A percentile compares a stretch with the other conserved stretches of the same genome.
phyloP scores from a whole-genome alignment of 176 grass and related monocot genomes.

The Pontederia paniculata region DNA sequence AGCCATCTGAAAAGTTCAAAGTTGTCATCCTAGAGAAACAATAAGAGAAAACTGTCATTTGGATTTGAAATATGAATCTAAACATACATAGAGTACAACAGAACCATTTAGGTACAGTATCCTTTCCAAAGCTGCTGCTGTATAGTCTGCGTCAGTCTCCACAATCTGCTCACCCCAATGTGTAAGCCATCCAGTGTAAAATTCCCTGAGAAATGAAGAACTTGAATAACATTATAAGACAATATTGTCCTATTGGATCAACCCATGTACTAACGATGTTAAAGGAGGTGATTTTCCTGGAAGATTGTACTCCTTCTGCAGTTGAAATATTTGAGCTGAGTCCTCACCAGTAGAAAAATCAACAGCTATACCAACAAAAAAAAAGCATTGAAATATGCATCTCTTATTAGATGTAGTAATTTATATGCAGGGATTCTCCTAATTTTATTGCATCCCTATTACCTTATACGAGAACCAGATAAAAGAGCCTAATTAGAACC shows the following conservation, averaged over 20 bases:
- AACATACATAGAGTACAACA: conserved; percentile 92
- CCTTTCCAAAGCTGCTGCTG: conserved; percentile 49
- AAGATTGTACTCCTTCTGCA: conserved; percentile 83
- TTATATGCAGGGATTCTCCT: neutral
- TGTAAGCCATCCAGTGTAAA: conserved; percentile 97
- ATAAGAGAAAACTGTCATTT: conserved; percentile 20
- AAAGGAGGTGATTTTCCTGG: conserved; percentile 88
- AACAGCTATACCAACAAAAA: conserved; percentile 50
- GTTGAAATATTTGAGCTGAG: conserved; percentile 62
- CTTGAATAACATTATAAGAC: conserved; percentile 8
- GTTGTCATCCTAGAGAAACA: conserved; percentile 18
- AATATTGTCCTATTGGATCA: neutral
- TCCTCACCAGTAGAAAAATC: conserved; percentile 77
- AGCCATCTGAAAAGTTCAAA: conserved; percentile 67
- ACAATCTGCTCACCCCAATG: conserved; percentile 78
- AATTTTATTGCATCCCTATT: neutral
- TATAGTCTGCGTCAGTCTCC: conserved; percentile 46
- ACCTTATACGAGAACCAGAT: too few relatives aligned
- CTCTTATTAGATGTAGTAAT: neutral
- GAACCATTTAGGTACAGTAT: conserved; percentile 85
- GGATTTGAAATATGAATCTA: conserved; percentile 16
- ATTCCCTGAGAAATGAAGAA: conserved; percentile 49
- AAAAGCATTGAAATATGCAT: neutral
- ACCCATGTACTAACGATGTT: conserved; percentile 47
- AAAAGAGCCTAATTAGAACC: too few relatives aligned